phyloP scores from a whole-genome alignment of 305 asterid genomes.

The Solanum aculeatissimum region DNA sequence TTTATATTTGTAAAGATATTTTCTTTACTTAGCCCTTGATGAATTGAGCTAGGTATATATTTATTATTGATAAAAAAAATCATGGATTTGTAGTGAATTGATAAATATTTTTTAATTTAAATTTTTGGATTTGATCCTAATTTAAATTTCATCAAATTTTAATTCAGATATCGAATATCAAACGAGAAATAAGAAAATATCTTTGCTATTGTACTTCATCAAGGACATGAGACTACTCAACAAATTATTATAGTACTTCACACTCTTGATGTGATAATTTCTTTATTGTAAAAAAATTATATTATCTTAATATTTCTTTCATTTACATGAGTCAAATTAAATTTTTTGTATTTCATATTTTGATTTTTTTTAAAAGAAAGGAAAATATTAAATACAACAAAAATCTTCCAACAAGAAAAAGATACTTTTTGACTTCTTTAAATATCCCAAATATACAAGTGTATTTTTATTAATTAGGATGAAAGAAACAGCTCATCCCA shows the following conservation, averaged over 20 bases:
- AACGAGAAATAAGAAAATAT: not conserved
- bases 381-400: not conserved
- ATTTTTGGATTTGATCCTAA: not conserved
- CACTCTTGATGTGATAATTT: not conserved
- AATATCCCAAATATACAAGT: not conserved
- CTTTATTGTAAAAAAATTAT: not conserved
- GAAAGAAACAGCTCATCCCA: not conserved
- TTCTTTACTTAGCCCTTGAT: not conserved
- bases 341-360: not conserved
- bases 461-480: not conserved
- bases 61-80: not conserved
- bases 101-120: not conserved
- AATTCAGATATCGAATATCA: rapidly evolving
- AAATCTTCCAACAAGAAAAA: not conserved
- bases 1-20: not conserved
- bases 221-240: not conserved
- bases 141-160: too few species aligned
- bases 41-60: not conserved
- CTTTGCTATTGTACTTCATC: not conserved
- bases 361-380: not conserved
- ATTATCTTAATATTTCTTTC: not conserved
- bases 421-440: not conserved
- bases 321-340: not conserved
- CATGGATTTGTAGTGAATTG: rapidly evolving
- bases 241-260: not conserved